Percentiles rank a stretch among this genome's conserved stretches.
Conservation (phyloP, 257 asterid genomes). For the Fraxinus cuspidata region DNA sequence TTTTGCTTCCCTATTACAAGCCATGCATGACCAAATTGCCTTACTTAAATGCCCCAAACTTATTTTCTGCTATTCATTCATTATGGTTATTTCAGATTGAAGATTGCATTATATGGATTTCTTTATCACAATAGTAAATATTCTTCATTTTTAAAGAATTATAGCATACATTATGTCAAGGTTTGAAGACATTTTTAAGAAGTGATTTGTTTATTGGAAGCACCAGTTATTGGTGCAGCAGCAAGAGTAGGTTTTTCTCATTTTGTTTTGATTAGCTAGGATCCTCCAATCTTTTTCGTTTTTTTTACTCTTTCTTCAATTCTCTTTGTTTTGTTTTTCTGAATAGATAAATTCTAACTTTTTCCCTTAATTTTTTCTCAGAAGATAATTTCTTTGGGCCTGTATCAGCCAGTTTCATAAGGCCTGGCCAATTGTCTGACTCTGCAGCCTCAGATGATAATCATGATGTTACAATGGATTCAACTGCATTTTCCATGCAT, state of each 20-base stretch:
- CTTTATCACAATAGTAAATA: neutral
- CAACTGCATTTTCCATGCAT: slow-evolving; percentile 95
- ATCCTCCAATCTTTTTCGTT: slow-evolving; percentile 12
- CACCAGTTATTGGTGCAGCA: slow-evolving; percentile 1
- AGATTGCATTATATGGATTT: neutral
- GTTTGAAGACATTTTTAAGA: slow-evolving; percentile 1
- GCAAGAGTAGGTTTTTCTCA: slow-evolving; percentile 13
- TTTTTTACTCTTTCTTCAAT: neutral
- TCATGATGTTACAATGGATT: slow-evolving; percentile 92
- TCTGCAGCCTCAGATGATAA: slow-evolving; percentile 78
- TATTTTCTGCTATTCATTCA: neutral
- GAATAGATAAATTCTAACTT: neutral
- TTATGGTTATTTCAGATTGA: slow-evolving; percentile 6
- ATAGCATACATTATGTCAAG: neutral
- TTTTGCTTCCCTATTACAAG: neutral
- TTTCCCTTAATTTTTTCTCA: slow-evolving; percentile 35
- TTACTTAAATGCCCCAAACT: neutral
- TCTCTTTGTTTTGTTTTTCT: slow-evolving; percentile 12
- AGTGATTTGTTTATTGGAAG: neutral
- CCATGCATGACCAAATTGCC: neutral
- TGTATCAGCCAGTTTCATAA: slow-evolving; percentile 84
- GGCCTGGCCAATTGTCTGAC: slow-evolving; percentile 72
- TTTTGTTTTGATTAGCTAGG: slow-evolving; percentile 17
- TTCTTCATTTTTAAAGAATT: neutral
- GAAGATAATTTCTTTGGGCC: slow-evolving; percentile 94